phyloP scores from a whole-genome alignment of 2,329 filamentous ascomycete species.

The Torrubiellomyces zombiae region DNA sequence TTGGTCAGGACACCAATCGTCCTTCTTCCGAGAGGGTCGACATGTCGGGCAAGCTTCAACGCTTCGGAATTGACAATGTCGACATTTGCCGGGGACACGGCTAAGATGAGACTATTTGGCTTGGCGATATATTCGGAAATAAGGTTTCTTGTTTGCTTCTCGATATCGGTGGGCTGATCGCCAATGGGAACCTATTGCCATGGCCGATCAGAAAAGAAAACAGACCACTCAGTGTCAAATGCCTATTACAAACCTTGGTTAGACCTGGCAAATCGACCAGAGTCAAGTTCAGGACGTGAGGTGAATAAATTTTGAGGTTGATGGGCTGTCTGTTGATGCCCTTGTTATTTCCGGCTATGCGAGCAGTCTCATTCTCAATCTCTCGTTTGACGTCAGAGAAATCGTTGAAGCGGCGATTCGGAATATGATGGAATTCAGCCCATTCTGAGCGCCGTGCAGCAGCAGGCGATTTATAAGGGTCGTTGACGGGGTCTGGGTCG shows the following conservation, averaged over 20 bases:
- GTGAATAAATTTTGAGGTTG: conserved; percentile 96
- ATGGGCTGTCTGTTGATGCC: conserved; percentile 96
- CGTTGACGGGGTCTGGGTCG: conserved; percentile 45
- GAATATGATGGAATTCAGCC: conserved; percentile 94
- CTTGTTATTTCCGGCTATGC: conserved; percentile 88
- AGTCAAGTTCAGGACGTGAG: conserved; percentile 89
- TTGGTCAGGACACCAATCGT: conserved; percentile 97
- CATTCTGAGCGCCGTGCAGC: conserved; percentile 54
- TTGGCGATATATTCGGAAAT: conserved; percentile 98
- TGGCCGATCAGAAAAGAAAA: conserved; percentile 4
- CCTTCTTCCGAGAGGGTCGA: conserved; percentile 82
- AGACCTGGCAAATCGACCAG: conserved; percentile 89
- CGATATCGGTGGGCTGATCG: conserved; percentile 92
- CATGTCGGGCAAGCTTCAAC: conserved; percentile 88
- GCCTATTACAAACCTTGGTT: conserved; percentile 52
- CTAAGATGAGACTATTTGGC: conserved; percentile 93
- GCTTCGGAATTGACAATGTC: conserved; percentile 98
- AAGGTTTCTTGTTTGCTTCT: conserved; percentile 92
- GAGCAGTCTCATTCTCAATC: conserved; percentile 90
- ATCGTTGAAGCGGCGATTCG: conserved; percentile 74
- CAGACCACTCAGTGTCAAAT: no score
- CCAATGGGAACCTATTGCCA: conserved; percentile 79
- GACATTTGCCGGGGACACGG: conserved; percentile 92
- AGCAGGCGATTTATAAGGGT: conserved; percentile 63
- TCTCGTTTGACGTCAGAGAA: conserved; percentile 89